Evolutionary conservation across 176 grass and related monocot genomes (phyloP), one percentile per base, ranked within the genome.

Genomic region (Eremochloa ophiuroides): DNA sequence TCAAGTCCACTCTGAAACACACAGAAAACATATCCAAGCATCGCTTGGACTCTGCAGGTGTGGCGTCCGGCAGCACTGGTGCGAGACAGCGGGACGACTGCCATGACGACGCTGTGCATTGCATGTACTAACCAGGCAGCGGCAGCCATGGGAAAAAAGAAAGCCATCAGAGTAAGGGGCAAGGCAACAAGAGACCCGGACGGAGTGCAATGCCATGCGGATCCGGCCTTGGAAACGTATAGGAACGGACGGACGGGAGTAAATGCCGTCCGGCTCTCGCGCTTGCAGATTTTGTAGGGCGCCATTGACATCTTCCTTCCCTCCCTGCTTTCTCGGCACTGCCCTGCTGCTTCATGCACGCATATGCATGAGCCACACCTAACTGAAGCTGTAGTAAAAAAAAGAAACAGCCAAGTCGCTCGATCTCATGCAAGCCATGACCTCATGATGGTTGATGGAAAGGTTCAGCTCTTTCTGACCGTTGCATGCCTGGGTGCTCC

Each of bases 191-290:
- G 33, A 4, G 33, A 34, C 62, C 44, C 67, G 14, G 35, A 67
- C 67, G 14, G 35, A 75, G 44, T 12, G 70, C 50, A 63, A 50
- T 60, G 75, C 34, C 81, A 84, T 75, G 82, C 40, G 39, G 33
- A 34, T 18, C n/a, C 17, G 5, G 65, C 72, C 78, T 89, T 77
- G 87, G 87, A 89, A 85, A 89, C 64, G 44, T 35, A 77, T 78
- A 39, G 66, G 55, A 34, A 34, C 3, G 33, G 40, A 59, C 66
- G 62, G 66, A 80, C 47, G 46, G 51, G 33, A 79, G 48, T 89
- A 75, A 81, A 81, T 73, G 84, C 58, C 20, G 69, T 2, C 69
- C 26, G 13, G 80, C 58, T 63, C 56, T 81, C 66, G 39, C 50
- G 38, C 68, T 75, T 86, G 84, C 61, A 86, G 69, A 80, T 80